Percentiles rank a stretch among this genome's conserved stretches.
These are phyloP conservation scores for Penicillium polonicum DNA, from an alignment of 2,329 filamentous ascomycete genomes.

Conservation along the genomic window DNA sequence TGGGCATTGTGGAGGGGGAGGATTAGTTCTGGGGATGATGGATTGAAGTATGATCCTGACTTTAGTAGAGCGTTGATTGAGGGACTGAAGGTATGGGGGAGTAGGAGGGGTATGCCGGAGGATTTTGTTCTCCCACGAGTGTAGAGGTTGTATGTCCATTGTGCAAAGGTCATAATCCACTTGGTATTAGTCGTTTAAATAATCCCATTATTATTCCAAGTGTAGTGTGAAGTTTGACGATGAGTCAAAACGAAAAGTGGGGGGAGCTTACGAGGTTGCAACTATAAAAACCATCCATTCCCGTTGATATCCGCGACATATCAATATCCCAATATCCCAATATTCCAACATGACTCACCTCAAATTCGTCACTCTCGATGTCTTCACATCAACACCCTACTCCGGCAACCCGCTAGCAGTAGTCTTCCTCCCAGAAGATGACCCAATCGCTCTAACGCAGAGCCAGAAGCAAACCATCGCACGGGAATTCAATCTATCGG, in stretches of 20 bases:
- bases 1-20: conserved; percentile 48
- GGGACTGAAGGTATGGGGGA: conserved; percentile 24
- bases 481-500: conserved; percentile 58
- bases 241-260: conserved; percentile 7
- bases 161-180: neutral
- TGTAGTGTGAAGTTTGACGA: neutral
- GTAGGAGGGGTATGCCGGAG: conserved; percentile 9
- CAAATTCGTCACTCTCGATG: conserved; percentile 41
- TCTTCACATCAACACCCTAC: conserved; percentile 45
- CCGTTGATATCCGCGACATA: neutral
- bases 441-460: conserved; percentile 42
- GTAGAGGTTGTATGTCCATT: neutral
- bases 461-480: conserved; percentile 55
- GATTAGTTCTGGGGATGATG: conserved; percentile 16
- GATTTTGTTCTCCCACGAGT: conserved; percentile 14
- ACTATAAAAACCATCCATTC: neutral
- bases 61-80: conserved; percentile 20
- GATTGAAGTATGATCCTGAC: conserved; percentile 20
- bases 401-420: conserved; percentile 57
- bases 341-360: conserved; percentile 27
- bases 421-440: conserved; percentile 44
- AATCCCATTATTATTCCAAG: neutral
- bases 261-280: neutral
- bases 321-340: neutral
- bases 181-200: neutral